Percentiles rank a stretch among this genome's conserved stretches.
phyloP scores from a whole-genome alignment of 2,329 filamentous ascomycete genomes.

The Fusarium sulawesiense region DNA sequence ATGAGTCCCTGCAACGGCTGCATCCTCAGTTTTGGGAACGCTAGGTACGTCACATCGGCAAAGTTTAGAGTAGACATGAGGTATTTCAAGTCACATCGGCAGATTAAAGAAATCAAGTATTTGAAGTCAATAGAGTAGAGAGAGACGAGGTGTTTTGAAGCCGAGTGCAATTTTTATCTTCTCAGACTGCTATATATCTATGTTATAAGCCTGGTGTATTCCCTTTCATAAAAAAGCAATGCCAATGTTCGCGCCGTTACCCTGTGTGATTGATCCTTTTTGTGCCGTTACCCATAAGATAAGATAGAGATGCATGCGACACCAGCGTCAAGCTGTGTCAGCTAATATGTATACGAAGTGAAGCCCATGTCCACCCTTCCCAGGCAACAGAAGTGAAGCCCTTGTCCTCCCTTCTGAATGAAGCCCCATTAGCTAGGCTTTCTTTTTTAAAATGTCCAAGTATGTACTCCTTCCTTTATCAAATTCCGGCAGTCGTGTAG shows the following conservation, averaged over 20 bases:
- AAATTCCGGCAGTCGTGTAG: constrained; percentile 33
- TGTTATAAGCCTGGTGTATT: constrained; percentile 16
- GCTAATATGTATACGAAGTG: constrained; percentile 42
- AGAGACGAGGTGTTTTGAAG: background rate
- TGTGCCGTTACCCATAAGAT: constrained; percentile 44
- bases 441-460: constrained; percentile 23
- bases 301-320: constrained; percentile 36
- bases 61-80: background rate
- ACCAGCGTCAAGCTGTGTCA: constrained; percentile 43
- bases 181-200: constrained; percentile 21
- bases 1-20: constrained; percentile 17
- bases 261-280: constrained; percentile 41
- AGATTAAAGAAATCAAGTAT: too few species aligned
- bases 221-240: constrained; percentile 14
- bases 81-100: background rate
- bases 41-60: constrained; percentile 7
- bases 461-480: constrained; percentile 30
- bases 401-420: too few species aligned
- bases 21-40: background rate
- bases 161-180: constrained; percentile 22
- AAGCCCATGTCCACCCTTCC: constrained; percentile 6
- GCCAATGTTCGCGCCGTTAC: constrained; percentile 37
- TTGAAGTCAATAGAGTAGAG: too few species aligned
- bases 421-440: background rate
- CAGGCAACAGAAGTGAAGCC: constrained; percentile 31